Conservation (phyloP, 176 grass and related monocot species). For the Oryza australiensis region DNA sequence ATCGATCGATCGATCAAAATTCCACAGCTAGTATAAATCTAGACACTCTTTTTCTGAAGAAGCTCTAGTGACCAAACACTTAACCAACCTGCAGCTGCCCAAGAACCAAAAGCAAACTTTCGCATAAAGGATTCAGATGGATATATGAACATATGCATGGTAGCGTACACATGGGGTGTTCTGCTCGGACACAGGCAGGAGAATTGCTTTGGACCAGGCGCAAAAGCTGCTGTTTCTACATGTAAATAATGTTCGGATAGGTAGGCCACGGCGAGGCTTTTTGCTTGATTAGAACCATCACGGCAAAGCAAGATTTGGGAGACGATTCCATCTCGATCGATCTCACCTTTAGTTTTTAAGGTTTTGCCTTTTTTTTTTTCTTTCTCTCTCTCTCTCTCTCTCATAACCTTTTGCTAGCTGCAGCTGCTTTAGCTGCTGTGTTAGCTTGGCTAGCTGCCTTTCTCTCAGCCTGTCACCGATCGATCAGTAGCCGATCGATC, state of each 20-base stretch:
- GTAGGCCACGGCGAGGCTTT: slow-evolving; percentile 15
- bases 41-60: neutral
- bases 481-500: neutral
- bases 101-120: neutral
- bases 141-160: slow-evolving; percentile 5
- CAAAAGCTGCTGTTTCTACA: slow-evolving; percentile 1
- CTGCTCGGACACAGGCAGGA: neutral
- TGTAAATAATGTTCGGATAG: slow-evolving; percentile 42
- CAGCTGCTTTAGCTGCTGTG: neutral
- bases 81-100: slow-evolving; percentile 27
- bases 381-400: neutral
- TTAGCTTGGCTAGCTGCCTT: neutral
- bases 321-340: slow-evolving; percentile 16
- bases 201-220: neutral
- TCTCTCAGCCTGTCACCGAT: neutral
- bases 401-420: neutral
- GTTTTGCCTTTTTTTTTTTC: neutral
- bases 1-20: neutral
- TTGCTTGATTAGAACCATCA: slow-evolving; percentile 40
- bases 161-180: slow-evolving; percentile 46
- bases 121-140: neutral
- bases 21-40: neutral
- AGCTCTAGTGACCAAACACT: neutral
- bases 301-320: slow-evolving; percentile 33
- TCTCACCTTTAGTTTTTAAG: slow-evolving; percentile 27